These are phyloP conservation scores for Mrakia blollopis DNA, from an alignment of 768 basidiomycete genomes.

Conservation along the genomic window DNA sequence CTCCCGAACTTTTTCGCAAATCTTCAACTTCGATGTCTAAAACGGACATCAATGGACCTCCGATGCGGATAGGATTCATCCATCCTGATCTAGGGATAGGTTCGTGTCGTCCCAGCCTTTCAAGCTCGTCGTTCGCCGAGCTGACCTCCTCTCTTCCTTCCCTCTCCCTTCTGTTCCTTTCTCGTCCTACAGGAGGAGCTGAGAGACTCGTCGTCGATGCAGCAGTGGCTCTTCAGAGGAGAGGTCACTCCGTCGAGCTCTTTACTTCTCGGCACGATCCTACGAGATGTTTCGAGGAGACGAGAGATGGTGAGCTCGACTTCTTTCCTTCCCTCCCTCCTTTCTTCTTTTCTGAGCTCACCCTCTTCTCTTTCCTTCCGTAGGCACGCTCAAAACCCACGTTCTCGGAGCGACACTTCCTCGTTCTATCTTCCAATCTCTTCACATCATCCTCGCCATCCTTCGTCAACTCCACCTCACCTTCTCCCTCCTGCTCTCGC, in stretches of 20 bases:
- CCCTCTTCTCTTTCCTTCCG: neutral
- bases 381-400: slow-evolving; percentile 66
- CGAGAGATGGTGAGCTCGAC: slow-evolving; percentile 64
- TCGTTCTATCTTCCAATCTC: slow-evolving; percentile 67
- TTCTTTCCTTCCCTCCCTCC: neutral
- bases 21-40: neutral
- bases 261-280: slow-evolving; percentile 92
- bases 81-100: slow-evolving; percentile 96
- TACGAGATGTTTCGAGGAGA: slow-evolving; percentile 87
- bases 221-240: slow-evolving; percentile 75
- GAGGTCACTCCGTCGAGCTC: slow-evolving; percentile 79
- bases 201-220: slow-evolving; percentile 94
- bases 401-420: slow-evolving; percentile 68
- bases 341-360: neutral
- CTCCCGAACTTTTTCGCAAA: neutral
- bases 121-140: neutral
- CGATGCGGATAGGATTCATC: slow-evolving; percentile 64
- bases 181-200: slow-evolving; percentile 67
- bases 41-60: neutral
- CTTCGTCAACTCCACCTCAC: slow-evolving; percentile 80
- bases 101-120: slow-evolving; percentile 40
- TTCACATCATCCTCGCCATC: slow-evolving; percentile 87
- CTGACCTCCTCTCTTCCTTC: slow-evolving; percentile 3
- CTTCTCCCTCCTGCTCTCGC: slow-evolving; percentile 54
- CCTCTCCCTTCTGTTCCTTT: slow-evolving; percentile 6